Conservation (phyloP, 2,329 filamentous ascomycete genomes). For the Neonectria hederae region DNA sequence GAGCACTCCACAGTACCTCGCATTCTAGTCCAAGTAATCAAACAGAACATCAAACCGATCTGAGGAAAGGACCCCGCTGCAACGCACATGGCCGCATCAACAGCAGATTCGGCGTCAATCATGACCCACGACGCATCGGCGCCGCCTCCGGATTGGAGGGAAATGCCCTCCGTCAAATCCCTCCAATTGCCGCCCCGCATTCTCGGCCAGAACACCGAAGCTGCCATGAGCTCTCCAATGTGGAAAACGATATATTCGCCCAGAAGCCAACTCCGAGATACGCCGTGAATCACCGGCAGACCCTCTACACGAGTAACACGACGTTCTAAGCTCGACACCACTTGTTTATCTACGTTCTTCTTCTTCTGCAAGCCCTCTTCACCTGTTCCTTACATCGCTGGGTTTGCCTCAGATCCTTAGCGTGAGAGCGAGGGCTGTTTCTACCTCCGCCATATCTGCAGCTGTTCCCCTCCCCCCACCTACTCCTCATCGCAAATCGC, state of each 20-base stretch:
- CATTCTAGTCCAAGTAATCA: not conserved
- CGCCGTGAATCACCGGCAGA: slow-evolving; percentile 9
- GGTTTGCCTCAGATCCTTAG: not conserved
- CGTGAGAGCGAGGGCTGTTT: not conserved
- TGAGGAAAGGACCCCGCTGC: slow-evolving; percentile 15
- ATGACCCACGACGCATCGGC: slow-evolving; percentile 29
- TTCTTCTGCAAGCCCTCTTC: not conserved
- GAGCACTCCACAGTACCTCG: not conserved
- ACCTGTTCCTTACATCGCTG: not conserved
- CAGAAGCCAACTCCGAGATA: slow-evolving; percentile 20
- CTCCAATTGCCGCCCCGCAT: slow-evolving; percentile 43
- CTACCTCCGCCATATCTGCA: slow-evolving; percentile 15
- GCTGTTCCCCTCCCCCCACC: slow-evolving; percentile 35
- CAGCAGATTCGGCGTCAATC: slow-evolving; percentile 31
- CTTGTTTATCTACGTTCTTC: slow-evolving; percentile 9
- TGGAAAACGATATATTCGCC: slow-evolving; percentile 20
- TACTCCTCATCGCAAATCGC: slow-evolving; percentile 19
- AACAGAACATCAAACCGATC: slow-evolving; percentile 1
- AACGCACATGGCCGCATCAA: slow-evolving; percentile 28
- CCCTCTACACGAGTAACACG: not conserved
- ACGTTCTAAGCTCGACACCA: not conserved
- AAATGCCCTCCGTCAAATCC: slow-evolving; percentile 33
- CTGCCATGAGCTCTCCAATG: slow-evolving; percentile 22
- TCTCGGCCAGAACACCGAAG: slow-evolving; percentile 40
- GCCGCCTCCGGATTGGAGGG: slow-evolving; percentile 36